Evolutionary conservation across 495 filamentous ascomycete genomes (phyloP), one percentile per base, ranked within the genome.

Genomic region (Penicillium salamii): DNA sequence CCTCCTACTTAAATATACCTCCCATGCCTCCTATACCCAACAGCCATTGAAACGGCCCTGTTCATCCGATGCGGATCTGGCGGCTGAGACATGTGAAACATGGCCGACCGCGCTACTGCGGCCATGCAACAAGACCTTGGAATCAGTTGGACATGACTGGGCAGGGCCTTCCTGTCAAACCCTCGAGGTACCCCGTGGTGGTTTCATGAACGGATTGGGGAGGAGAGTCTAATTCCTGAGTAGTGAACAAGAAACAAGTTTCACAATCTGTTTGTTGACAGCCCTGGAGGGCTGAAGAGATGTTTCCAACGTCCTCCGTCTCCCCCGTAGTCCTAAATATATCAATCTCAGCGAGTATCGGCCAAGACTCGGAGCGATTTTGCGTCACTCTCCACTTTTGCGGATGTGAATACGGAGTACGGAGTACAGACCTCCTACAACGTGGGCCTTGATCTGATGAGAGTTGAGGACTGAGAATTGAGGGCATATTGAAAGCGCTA

Each of bases 311-410:
- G n/a, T n/a, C n/a, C n/a, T n/a, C n/a, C n/a, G n/a, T n/a, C n/a
- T n/a, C n/a, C n/a, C n/a, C n/a, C n/a, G n/a, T n/a, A n/a, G n/a
- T n/a, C n/a, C n/a, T n/a, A n/a, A n/a, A n/a, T 26, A 12, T 14
- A 42, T 20, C 12, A 14, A 31, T 2, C 7, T 12, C 39, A 41
- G 24, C 1, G 23, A 19, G 13, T 9, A 4, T n/a, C n/a, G 23
- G 23, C 23, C 23, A 26, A 26, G 23, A 8, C 23, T 26, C 23
- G 8, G 8, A 26, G 23, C 23, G 23, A 52, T 50, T 46, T 53
- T 59, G 59, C 56, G 59, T 59, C 48, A 53, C 59, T 59, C 56
- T 63, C 57, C 55, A 62, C 58, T 52, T 54, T 24, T 36, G 52
- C 55, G n/a, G 49, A 50, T 59, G 57, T 50, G 43, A 14, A 18